Evolutionary conservation across 2,329 filamentous ascomycete genomes (phyloP).

Genomic region (Colletotrichum tamarilloi): DNA sequence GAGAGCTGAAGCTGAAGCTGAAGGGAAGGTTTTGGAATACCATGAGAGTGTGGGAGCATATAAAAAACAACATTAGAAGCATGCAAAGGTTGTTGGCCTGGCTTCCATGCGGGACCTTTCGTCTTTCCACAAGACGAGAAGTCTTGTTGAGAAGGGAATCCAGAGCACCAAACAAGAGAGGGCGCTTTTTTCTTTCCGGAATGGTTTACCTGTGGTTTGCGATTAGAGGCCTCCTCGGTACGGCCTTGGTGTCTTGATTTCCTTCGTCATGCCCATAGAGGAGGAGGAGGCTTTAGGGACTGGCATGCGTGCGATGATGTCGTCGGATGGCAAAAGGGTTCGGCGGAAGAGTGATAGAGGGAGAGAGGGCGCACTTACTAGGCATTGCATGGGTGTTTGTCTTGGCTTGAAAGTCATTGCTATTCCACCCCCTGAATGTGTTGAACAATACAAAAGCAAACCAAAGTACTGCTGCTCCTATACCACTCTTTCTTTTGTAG

Average conservation of each 20-base stretch:
- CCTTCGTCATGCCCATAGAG: background rate
- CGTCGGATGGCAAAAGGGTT: background rate
- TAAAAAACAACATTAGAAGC: background rate
- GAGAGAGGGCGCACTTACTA: background rate
- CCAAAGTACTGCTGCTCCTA: background rate
- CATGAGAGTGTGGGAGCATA: background rate
- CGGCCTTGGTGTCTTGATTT: slow-evolving; percentile 5
- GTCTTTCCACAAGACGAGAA: background rate
- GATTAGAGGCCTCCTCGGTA: background rate
- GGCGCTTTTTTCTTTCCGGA: slow-evolving; percentile 1
- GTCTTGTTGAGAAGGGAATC: background rate
- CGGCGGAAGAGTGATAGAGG: no score
- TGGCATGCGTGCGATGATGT: background rate
- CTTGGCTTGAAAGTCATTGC: background rate
- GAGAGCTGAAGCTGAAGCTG: slow-evolving; percentile 30
- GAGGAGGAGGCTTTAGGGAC: background rate
- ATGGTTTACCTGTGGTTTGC: background rate
- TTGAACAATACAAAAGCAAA: background rate
- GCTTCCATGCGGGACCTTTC: background rate
- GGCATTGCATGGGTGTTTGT: background rate
- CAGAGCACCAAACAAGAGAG: background rate
- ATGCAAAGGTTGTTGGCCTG: background rate
- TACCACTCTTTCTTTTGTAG: background rate
- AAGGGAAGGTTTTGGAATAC: background rate
- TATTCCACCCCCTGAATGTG: background rate